Evolutionary conservation across 2,329 filamentous ascomycete genomes (phyloP), one percentile per base, ranked within the genome.

Genomic region (Chaetoscypha palmicola): DNA sequence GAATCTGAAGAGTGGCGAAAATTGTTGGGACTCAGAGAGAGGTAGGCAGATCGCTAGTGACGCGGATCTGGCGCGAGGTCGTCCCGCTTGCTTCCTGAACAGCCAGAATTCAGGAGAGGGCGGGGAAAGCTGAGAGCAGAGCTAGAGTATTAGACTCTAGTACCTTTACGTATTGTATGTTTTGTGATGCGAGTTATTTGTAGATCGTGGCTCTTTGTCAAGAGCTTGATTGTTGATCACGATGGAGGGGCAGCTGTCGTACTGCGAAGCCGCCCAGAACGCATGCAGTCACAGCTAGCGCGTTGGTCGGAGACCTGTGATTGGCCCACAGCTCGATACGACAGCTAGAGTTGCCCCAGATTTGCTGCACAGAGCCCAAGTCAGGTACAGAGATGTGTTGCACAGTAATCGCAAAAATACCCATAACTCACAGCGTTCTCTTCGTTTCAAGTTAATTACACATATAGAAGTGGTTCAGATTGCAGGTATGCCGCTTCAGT

Each of bases 41-140:
- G 26, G 44, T 20, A 35, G 30, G 35, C 28, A 26, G 36, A 24
- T 11, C 10, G 26, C 16, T 26, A 28, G 34, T 36, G 41, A 36
- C 31, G 32, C 23, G 41, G 41, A 37, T 14, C 12, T 16, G 11
- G 16, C 22, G 40, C 40, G 20, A 14, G 21, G 21, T 26, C 21
- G 38, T 52, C 47, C 48, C 47, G 43, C 51, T 34, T 52, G 48
- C 51, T 50, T 56, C 53, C 53, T 51, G 48, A 51, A 52, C 44
- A 38, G 33, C 40, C 41, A 51, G 47, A 50, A 49, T 53, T 48
- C 52, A 55, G 52, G 52, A 56, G 39, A 55, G 45, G 37, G 43
- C 48, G 45, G 47, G 48, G 48, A 45, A 45, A 56, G 37, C 34
- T 45, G 28, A 16, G 43, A 14, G 35, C 21, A 12, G 11, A 34